phyloP scores from a whole-genome alignment of 2,329 filamentous ascomycete species.

The Aspergillus spinulosporus region DNA sequence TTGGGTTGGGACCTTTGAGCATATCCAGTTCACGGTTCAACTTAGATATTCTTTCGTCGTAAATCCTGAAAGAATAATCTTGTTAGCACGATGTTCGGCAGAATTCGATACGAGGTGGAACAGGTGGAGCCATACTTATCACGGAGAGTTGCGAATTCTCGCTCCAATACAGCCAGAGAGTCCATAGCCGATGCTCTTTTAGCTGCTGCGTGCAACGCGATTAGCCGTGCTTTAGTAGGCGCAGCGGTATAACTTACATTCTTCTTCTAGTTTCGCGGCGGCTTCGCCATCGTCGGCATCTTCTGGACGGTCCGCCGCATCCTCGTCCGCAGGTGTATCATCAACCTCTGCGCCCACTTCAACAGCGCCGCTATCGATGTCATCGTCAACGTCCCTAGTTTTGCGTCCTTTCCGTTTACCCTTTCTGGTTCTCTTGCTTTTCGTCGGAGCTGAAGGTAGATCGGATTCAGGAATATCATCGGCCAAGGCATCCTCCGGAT shows the following conservation, averaged over 20 bases:
- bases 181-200: slow-evolving; percentile 79
- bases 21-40: slow-evolving; percentile 68
- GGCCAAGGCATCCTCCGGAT: slow-evolving; percentile 33
- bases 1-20: slow-evolving; percentile 59
- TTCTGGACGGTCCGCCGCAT: slow-evolving; percentile 49
- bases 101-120: neutral
- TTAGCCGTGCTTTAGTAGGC: neutral
- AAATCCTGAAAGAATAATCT: slow-evolving; percentile 60
- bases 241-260: slow-evolving; percentile 41
- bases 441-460: slow-evolving; percentile 31
- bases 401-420: slow-evolving; percentile 49
- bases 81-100: slow-evolving; percentile 16
- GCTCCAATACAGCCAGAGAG: slow-evolving; percentile 76
- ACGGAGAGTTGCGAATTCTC: slow-evolving; percentile 82
- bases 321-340: slow-evolving; percentile 53
- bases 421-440: slow-evolving; percentile 47
- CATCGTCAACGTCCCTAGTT: slow-evolving; percentile 40
- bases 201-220: slow-evolving; percentile 56
- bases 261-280: slow-evolving; percentile 54
- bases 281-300: slow-evolving; percentile 48
- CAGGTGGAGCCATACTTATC: slow-evolving; percentile 52
- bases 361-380: slow-evolving; percentile 40
- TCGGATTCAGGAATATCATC: slow-evolving; percentile 37
- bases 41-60: slow-evolving; percentile 81
- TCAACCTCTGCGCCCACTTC: slow-evolving; percentile 46